These are phyloP conservation scores for Pleurotus tuber-regium DNA, from an alignment of 768 basidiomycete genomes.

Conservation along the genomic window DNA sequence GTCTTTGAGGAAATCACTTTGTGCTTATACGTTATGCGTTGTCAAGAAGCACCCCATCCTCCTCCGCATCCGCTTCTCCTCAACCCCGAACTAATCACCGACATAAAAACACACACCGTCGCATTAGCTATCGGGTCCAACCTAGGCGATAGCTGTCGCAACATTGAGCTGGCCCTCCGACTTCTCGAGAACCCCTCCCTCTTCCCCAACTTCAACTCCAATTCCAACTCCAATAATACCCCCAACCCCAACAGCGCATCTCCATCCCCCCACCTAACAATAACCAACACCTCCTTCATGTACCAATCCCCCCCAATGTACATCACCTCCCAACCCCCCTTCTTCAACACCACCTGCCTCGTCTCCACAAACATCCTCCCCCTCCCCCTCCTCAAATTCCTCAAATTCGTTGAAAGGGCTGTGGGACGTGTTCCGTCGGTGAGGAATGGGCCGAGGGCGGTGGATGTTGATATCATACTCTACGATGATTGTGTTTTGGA, in stretches of 20 bases:
- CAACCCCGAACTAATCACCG: neutral
- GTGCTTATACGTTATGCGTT: too few species aligned
- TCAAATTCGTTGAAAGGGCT: conserved; percentile 70
- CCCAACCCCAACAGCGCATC: neutral
- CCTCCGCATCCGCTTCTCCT: neutral
- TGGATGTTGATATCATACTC: conserved; percentile 87
- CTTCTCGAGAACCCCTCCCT: conserved; percentile 54
- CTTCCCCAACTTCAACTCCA: conserved; percentile 20
- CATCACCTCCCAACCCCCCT: conserved; percentile 82
- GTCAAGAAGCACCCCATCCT: too few species aligned
- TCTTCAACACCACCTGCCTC: conserved; percentile 89
- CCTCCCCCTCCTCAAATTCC: conserved; percentile 47
- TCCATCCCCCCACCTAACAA: conserved; percentile 26
- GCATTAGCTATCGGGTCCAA: conserved; percentile 89
- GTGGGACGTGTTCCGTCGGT: conserved; percentile 81
- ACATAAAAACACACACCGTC: conserved; percentile 26
- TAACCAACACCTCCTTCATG: conserved; percentile 82
- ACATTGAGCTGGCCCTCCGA: conserved; percentile 77
- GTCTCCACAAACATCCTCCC: conserved; percentile 78
- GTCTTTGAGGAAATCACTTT: too few species aligned
- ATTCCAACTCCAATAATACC: conserved; percentile 14
- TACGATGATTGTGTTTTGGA: conserved; percentile 66
- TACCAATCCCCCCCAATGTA: conserved; percentile 98
- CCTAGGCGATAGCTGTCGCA: conserved; percentile 79
- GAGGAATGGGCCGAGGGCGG: conserved; percentile 82